These are phyloP conservation scores for Penicillium simplicissimum DNA, from an alignment of 495 filamentous ascomycete species.

Conservation along the genomic window DNA sequence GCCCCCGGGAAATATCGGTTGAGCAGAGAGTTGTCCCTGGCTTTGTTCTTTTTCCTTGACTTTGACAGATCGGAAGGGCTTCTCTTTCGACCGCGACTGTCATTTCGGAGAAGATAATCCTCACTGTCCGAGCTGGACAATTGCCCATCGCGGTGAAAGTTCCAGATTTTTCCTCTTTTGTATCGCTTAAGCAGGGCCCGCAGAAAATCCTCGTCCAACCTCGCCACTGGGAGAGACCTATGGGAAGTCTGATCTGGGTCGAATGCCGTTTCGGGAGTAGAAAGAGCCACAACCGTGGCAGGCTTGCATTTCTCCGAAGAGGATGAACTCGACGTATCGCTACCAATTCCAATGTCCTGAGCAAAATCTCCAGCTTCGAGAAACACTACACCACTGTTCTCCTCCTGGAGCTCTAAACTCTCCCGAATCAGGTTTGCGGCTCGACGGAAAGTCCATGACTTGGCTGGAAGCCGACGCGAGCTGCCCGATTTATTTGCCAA, in stretches of 20 bases:
- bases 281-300: conserved; percentile 36
- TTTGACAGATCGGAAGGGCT: conserved; percentile 24
- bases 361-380: conserved; percentile 36
- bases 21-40: conserved; percentile 30
- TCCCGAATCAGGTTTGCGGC: conserved; percentile 59
- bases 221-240: conserved; percentile 27
- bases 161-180: conserved; percentile 62
- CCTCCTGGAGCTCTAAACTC: conserved; percentile 48
- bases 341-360: conserved; percentile 26
- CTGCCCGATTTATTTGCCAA: not conserved
- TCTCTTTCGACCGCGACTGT: conserved; percentile 18
- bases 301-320: conserved; percentile 25
- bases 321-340: conserved; percentile 22
- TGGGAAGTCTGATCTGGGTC: conserved; percentile 26
- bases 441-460: conserved; percentile 49
- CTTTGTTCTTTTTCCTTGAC: conserved; percentile 39
- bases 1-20: conserved; percentile 46
- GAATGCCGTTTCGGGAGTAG: conserved; percentile 31
- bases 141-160: conserved; percentile 53
- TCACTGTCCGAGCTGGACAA: conserved; percentile 45
- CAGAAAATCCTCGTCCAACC: conserved; percentile 43
- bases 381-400: conserved; percentile 53
- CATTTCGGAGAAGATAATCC: conserved; percentile 26
- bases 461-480: conserved; percentile 4
- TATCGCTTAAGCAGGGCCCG: conserved; percentile 55